Conservation (phyloP, 768 basidiomycete species). For the Trametes villosa region DNA sequence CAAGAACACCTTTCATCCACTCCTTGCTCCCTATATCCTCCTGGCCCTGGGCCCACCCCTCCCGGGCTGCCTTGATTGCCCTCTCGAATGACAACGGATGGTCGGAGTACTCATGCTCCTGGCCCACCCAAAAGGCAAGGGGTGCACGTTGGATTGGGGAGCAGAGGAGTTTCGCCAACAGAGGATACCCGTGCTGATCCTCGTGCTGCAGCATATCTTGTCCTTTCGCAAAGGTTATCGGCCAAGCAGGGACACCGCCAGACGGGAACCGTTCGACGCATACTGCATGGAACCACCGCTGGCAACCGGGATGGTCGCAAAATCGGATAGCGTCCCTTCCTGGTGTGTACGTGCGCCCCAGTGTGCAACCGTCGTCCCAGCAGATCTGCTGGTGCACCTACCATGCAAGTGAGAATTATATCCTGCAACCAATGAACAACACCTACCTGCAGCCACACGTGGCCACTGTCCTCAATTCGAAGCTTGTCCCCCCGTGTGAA, state of each 20-base stretch:
- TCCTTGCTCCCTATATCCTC: not conserved
- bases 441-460: not conserved
- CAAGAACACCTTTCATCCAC: not conserved
- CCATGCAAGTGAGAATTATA: too few relatives aligned
- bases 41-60: not conserved
- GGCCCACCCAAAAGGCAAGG: not conserved
- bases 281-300: too few relatives aligned
- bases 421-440: too few relatives aligned
- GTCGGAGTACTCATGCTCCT: not conserved
- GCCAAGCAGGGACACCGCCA: too few relatives aligned
- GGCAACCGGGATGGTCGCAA: too few relatives aligned
- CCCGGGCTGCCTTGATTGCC: not conserved
- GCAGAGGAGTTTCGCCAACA: not conserved
- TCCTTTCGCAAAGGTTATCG: too few relatives aligned
- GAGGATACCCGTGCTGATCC: not conserved
- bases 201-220: too few relatives aligned
- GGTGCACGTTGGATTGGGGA: not conserved
- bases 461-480: not conserved
- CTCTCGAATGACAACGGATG: not conserved
- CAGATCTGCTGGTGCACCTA: too few relatives aligned
- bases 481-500: not conserved
- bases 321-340: too few relatives aligned
- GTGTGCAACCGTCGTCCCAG: too few relatives aligned
- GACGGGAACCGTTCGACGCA: too few relatives aligned
- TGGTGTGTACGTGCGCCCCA: too few relatives aligned